Conservation (phyloP, 1,139 yeast genomes). For the Zygosaccharomyces pseudobailii region DNA sequence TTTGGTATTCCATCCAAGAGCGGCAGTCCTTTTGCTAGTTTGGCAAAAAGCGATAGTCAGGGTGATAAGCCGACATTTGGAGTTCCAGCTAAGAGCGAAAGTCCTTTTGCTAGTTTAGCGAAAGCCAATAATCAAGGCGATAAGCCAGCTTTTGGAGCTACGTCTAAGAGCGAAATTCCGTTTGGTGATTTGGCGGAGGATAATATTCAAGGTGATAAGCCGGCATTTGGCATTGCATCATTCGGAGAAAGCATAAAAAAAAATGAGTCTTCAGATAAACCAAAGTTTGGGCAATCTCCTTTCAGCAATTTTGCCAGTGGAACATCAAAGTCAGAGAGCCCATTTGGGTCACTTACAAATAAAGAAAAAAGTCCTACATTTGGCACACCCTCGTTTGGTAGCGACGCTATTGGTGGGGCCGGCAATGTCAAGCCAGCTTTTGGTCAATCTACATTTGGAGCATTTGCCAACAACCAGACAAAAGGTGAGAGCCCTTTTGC, state of each 20-base stretch:
- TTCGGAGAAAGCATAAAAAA: constrained; percentile 10
- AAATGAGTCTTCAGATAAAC: constrained; percentile 2
- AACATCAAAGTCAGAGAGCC: neutral
- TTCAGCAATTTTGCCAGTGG: constrained; percentile 1
- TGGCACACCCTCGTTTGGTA: constrained; percentile 10
- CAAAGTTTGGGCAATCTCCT: constrained; percentile 13
- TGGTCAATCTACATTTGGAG: constrained; percentile 13
- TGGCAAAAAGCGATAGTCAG: constrained; percentile 8
- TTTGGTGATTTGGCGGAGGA: neutral
- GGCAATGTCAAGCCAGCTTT: constrained; percentile 11
- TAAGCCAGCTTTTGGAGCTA: too few relatives aligned
- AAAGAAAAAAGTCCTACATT: constrained; percentile 6
- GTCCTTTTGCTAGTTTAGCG: neutral
- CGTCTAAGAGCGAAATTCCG: constrained; percentile 2
- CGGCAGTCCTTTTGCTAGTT: constrained; percentile 8
- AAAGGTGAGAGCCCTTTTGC: constrained; percentile 5
- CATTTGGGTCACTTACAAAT: constrained; percentile 1
- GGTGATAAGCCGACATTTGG: too few relatives aligned
- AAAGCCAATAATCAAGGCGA: neutral
- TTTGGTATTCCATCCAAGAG: neutral
- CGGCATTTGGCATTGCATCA: constrained; percentile 10
- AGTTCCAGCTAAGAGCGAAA: constrained; percentile 1
- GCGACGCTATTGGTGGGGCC: neutral
- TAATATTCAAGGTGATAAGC: neutral
- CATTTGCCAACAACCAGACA: neutral